Percentiles rank a stretch among this genome's conserved stretches.
phyloP scores from a whole-genome alignment of 495 filamentous ascomycete genomes.

The Stereocaulon alpinum region DNA sequence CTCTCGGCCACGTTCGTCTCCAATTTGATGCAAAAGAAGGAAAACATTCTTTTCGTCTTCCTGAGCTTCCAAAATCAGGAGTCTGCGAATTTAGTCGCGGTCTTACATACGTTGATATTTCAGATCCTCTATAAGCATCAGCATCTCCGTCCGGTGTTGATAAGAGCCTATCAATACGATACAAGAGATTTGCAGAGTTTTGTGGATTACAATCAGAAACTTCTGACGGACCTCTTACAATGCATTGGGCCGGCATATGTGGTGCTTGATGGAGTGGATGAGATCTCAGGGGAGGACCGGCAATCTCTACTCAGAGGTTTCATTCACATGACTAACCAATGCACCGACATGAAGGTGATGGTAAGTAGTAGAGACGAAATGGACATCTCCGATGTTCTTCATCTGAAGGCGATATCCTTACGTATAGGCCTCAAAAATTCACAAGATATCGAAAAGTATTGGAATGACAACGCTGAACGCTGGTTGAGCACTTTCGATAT shows the following conservation, averaged over 20 bases:
- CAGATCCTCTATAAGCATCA: constrained; percentile 6
- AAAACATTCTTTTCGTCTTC: constrained; percentile 6
- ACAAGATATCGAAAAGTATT: background rate
- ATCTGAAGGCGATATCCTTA: background rate
- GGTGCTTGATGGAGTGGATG: constrained; percentile 7
- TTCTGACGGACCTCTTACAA: constrained; percentile 10
- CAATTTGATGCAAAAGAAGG: background rate
- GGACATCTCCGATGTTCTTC: constrained; percentile 1
- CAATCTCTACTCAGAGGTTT: background rate
- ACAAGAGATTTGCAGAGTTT: constrained; percentile 6
- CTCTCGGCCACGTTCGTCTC: constrained; percentile 8
- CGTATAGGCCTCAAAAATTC: background rate
- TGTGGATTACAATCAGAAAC: constrained; percentile 6
- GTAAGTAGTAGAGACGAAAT: constrained; percentile 8
- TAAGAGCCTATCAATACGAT: constrained; percentile 1
- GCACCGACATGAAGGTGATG: constrained; percentile 5
- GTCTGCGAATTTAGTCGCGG: background rate
- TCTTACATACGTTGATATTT: constrained; percentile 8
- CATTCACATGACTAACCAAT: constrained; percentile 3
- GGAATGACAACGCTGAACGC: background rate
- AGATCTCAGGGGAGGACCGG: constrained; percentile 4
- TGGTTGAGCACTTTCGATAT: constrained; percentile 3
- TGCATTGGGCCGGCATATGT: constrained; percentile 2
- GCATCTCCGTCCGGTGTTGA: background rate
- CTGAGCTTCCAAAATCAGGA: constrained; percentile 5